phyloP scores from a whole-genome alignment of 176 grass and related monocot species.

The Carex parvula region DNA sequence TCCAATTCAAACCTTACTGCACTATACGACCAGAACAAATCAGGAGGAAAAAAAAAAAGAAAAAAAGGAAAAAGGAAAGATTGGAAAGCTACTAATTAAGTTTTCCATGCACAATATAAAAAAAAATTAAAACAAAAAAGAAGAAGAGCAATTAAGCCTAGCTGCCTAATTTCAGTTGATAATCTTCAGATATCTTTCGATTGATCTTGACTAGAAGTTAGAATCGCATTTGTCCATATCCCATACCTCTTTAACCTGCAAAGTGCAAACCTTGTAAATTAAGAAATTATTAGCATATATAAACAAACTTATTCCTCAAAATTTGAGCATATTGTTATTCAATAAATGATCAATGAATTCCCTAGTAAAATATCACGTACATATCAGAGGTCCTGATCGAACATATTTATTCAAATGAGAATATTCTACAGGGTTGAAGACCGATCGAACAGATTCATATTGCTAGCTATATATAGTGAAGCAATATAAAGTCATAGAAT shows the following conservation, averaged over 20 bases:
- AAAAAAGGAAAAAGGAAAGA: not conserved
- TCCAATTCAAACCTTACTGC: slow-evolving; percentile 20
- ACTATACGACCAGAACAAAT: slow-evolving; percentile 21
- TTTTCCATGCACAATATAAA: slow-evolving; percentile 22
- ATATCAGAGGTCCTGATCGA: not conserved
- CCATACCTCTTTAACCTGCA: slow-evolving; percentile 24
- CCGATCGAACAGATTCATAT: not conserved
- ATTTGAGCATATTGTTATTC: not conserved
- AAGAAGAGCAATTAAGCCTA: slow-evolving; percentile 28
- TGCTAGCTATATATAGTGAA: not conserved
- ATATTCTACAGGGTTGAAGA: not conserved
- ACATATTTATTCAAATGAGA: not conserved
- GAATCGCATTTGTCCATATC: not conserved
- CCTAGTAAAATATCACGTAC: not conserved
- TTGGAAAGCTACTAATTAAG: slow-evolving; percentile 1
- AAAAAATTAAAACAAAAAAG: slow-evolving; percentile 10
- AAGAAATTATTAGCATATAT: slow-evolving; percentile 7
- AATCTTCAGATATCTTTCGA: slow-evolving; percentile 24
- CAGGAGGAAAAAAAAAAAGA: not conserved
- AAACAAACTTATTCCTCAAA: not conserved
- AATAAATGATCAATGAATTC: not conserved
- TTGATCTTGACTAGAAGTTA: slow-evolving; percentile 30
- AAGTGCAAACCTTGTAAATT: slow-evolving; percentile 10
- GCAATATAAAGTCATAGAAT: not conserved
- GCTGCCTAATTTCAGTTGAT: slow-evolving; percentile 26